Evolutionary conservation across 495 filamentous ascomycete genomes (phyloP), one percentile per base, ranked within the genome.

Genomic region (Halenospora varia): DNA sequence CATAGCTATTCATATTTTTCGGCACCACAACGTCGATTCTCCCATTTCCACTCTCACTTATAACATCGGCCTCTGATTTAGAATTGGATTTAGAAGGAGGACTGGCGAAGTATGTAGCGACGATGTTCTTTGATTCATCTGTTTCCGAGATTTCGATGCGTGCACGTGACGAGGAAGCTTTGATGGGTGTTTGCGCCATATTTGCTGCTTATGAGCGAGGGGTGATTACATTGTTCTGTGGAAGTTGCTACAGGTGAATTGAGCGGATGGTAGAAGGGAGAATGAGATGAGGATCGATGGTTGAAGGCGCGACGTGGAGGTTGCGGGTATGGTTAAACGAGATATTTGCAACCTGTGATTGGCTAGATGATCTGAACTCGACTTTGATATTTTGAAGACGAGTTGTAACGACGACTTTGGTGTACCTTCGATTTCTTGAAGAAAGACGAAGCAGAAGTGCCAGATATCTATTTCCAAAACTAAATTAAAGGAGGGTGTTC

Each of bases 111-210:
- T 82, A 82, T 4, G 75, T 73, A 1, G 79, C 71, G 2, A 72
- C 68, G 10, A 80, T 61, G 55, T 74, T 73, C 24, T 79, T 80
- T 10, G 81, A 73, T 60, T 79, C 76, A 60, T 83, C 80, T 23
- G 61, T 59, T 65, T 85, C 82, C 3, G 60, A 48, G 24, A 74
- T 63, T 55, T 71, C 62, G 13, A 67, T 23, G 9, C 47, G 18
- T 15, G 35, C 35, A 18, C 23, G 10, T 9, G 47, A 6, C 17
- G 25, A 26, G 4, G 18, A 18, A 6, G 51, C 4, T 24, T 39
- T 35, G 25, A 61, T 23, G 22, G 23, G 13, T 46, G 45, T 44
- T 49, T 48, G 54, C 19, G 46, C 41, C 59, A 59, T 60, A 13
- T 6, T 61, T 25, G 40, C 29, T 35, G 29, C 6, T 13, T 35